Evolutionary conservation across 768 basidiomycete species (phyloP), one percentile per base, ranked within the genome.

Genomic region (Tephrocybe rancida): DNA sequence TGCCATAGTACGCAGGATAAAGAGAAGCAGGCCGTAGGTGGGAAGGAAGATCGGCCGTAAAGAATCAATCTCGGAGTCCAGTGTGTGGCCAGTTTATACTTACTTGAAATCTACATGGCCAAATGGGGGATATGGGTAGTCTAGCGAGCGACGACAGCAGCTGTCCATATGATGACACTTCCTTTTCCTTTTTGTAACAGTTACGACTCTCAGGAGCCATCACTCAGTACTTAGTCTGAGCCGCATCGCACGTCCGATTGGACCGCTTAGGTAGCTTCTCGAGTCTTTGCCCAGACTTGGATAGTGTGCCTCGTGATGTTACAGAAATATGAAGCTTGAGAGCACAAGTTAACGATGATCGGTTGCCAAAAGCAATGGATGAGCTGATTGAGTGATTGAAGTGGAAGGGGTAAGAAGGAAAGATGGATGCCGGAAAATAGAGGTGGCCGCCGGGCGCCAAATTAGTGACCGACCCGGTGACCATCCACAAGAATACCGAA

Each of bases 401-500:
- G 48, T 24, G 22, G 38, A 55, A 57, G 49, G 57, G 56, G 53
- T 8, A 49, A 29, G 42, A 44, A 43, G 38, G 16, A 21, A n/a
- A 2, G 25, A 43, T 60, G 44, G 30, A 50, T 48, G 44, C 54
- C 52, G 54, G 54, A 52, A 46, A 49, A 50, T 56, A 48, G 45
- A 55, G 54, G 34, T 51, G 47, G 8, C 45, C 60, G 54, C 57
- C 64, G 64, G 64, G 41, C 11, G 55, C 50, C 46, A 61, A 52
- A 60, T 50, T 58, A 54, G 41, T 62, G 39, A 38, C 64, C 64
- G 62, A 53, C 56, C 64, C 64, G 64, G 64, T 62, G 63, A 63
- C 59, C 58, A 55, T 56, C 19, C 47, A 39, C 55, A 39, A 29
- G 45, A 18, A 37, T 42, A n/a, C n/a, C n/a, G n/a, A n/a, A n/a